phyloP scores from a whole-genome alignment of 2,329 filamentous ascomycete genomes.

The Lecanosticta acicola region DNA sequence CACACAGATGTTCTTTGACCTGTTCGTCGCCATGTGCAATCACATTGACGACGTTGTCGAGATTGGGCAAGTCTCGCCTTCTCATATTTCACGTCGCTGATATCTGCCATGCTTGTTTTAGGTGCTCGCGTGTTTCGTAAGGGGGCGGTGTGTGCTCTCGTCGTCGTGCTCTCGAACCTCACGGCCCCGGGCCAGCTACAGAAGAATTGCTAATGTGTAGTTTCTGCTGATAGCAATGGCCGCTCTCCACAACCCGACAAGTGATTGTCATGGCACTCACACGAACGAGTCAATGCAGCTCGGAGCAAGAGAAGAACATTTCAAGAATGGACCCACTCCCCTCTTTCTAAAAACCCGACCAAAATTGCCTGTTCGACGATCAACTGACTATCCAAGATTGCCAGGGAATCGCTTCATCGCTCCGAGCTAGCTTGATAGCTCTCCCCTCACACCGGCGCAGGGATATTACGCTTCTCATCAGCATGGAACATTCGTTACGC shows the following conservation, averaged over 20 bases:
- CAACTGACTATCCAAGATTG: slow-evolving; percentile 4
- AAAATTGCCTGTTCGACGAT: slow-evolving; percentile 9
- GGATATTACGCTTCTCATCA: slow-evolving; percentile 7
- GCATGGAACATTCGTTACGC: slow-evolving; percentile 3
- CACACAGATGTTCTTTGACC: slow-evolving; percentile 87
- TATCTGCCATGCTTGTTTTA: not conserved
- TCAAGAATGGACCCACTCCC: slow-evolving; percentile 4
- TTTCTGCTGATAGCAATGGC: slow-evolving; percentile 5
- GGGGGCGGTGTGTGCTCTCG: not conserved
- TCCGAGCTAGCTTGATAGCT: slow-evolving; percentile 9
- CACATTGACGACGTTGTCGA: slow-evolving; percentile 95
- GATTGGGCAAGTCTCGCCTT: slow-evolving; percentile 58
- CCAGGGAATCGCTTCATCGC: not conserved
- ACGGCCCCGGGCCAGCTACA: too few species aligned
- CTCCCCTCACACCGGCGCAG: slow-evolving; percentile 11
- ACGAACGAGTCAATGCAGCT: slow-evolving; percentile 8
- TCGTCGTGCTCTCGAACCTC: not conserved
- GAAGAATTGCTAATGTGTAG: slow-evolving; percentile 3
- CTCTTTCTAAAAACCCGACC: slow-evolving; percentile 1
- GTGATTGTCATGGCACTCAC: slow-evolving; percentile 4
- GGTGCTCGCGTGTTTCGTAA: not conserved
- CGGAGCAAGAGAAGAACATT: slow-evolving; percentile 4
- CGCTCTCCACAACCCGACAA: slow-evolving; percentile 7
- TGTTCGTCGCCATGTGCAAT: slow-evolving; percentile 97
- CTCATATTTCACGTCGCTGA: slow-evolving; percentile 13